phyloP scores from a whole-genome alignment of 202 grass and related monocot genomes.

The Elaeis oleifera region DNA sequence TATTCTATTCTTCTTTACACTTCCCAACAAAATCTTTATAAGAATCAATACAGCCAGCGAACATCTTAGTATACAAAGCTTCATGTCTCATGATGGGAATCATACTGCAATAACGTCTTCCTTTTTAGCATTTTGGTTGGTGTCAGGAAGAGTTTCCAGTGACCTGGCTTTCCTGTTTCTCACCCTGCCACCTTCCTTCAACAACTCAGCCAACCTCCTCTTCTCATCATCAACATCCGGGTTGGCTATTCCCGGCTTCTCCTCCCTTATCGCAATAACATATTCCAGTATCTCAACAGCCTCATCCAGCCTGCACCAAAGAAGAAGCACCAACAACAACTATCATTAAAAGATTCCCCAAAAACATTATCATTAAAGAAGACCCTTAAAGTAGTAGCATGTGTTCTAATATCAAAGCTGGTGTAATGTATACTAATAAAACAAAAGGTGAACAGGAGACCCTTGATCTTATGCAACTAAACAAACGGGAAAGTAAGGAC shows the following conservation, averaged over 20 bases:
- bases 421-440: too few species aligned
- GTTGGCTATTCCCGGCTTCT: slow-evolving; percentile 11
- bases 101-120: background rate
- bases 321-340: background rate
- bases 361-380: too few species aligned
- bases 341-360: background rate
- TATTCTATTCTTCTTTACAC: too few species aligned
- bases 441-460: too few species aligned
- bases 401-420: too few species aligned
- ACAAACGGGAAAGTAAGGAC: too few species aligned
- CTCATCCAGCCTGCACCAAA: slow-evolving; percentile 13
- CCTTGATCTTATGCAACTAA: too few species aligned
- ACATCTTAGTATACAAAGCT: too few species aligned
- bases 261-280: slow-evolving; percentile 14
- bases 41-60: too few species aligned
- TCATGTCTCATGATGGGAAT: too few species aligned
- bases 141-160: slow-evolving; percentile 7
- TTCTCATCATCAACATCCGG: slow-evolving; percentile 14
- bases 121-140: background rate
- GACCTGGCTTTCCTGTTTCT: slow-evolving; percentile 4
- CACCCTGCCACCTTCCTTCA: slow-evolving; percentile 15
- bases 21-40: too few species aligned
- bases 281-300: slow-evolving; percentile 16
- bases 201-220: slow-evolving; percentile 10
- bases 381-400: too few species aligned